Base-by-base conservation (phyloP, 257 asterid genomes). In the Lycium ferocissimum region DNA sequence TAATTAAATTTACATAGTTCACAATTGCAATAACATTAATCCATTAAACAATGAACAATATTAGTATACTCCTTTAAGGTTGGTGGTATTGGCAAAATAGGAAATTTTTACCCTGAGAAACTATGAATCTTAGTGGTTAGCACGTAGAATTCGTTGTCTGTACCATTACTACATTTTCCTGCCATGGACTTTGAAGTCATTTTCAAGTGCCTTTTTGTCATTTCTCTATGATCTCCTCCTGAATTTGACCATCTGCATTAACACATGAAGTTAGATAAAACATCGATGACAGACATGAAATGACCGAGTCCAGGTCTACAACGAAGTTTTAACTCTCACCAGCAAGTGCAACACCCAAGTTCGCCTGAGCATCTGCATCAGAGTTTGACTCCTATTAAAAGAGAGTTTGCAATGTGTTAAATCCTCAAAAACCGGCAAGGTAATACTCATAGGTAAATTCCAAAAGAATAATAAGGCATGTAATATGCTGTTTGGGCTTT, bases 311-410 rank as follows among this genome's bases (percentile, higher is more conserved):
- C 35, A 54, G 38, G 45, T 22, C 17, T 13, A 22, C 40, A 80
- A 58, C 56, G n/a, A 58, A 80, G 84, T 80, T 12, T 38, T 57
- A 82, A 69, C 61, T 22, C 86, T 89, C 66, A 94, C 99, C 98
- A 76, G 95, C 91, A 83, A 96, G 98, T 45, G 92, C 92, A 12
- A 93, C 95, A 6, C 92, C 99, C 90, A 96, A 90, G 92, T 94
- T 96, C 22, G 99, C 99, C 89, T 88, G 99, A 85, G 90, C 90
- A 91, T 96, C 99, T 1, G 99, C 99, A 86, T 96, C 99, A 0
- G 97, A 87, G 90, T 96, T 96, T 51, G 92, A 91, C 89, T 94
- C 99, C 99, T 94, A 18, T 1, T 3, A 47, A 6, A 14, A 82
- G 26, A 15, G 54, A 26, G 85, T 82, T 66, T 5, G 22, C 49